Percentiles rank a stretch among this genome's conserved stretches.
Evolutionary conservation across 2,329 filamentous ascomycete species (phyloP).

Genomic region (Apiospora kogelbergensis): DNA sequence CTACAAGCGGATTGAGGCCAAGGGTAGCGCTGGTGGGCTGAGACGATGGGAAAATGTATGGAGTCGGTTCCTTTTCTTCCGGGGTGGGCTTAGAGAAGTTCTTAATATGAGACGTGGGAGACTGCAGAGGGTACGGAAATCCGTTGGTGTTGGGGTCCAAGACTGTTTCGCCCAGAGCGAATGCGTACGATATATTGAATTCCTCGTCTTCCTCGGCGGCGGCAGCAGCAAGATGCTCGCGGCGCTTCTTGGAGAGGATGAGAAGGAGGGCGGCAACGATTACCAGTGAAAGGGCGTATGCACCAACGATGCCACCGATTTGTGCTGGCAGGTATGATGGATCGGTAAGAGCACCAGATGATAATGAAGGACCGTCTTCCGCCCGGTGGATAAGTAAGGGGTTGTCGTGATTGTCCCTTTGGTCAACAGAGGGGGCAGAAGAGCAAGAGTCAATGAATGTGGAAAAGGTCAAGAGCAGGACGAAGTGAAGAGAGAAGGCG

Average conservation of each 20-base stretch:
- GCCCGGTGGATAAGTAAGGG: slow-evolving; percentile 50
- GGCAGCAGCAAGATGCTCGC: slow-evolving; percentile 50
- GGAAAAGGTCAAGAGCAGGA: slow-evolving; percentile 24
- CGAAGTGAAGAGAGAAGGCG: slow-evolving; percentile 26
- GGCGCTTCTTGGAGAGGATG: slow-evolving; percentile 55
- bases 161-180: slow-evolving; percentile 12
- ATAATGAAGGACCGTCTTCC: slow-evolving; percentile 60
- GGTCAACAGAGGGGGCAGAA: slow-evolving; percentile 22
- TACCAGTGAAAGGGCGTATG: slow-evolving; percentile 77
- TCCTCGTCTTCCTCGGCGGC: slow-evolving; percentile 54
- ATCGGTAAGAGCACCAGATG: slow-evolving; percentile 59
- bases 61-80: slow-evolving; percentile 30
- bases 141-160: slow-evolving; percentile 24
- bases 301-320: slow-evolving; percentile 79
- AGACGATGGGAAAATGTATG: slow-evolving; percentile 38
- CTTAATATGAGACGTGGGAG: slow-evolving; percentile 37
- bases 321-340: slow-evolving; percentile 71
- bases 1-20: slow-evolving; percentile 70
- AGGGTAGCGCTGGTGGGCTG: slow-evolving; percentile 22
- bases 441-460: slow-evolving; percentile 28
- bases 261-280: slow-evolving; percentile 69
- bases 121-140: slow-evolving; percentile 24
- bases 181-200: slow-evolving; percentile 41
- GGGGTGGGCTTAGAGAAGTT: slow-evolving; percentile 55
- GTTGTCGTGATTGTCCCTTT: slow-evolving; percentile 23